Evolutionary conservation across 2,329 filamentous ascomycete species (phyloP).

Genomic region (Aspergillus sojae): DNA sequence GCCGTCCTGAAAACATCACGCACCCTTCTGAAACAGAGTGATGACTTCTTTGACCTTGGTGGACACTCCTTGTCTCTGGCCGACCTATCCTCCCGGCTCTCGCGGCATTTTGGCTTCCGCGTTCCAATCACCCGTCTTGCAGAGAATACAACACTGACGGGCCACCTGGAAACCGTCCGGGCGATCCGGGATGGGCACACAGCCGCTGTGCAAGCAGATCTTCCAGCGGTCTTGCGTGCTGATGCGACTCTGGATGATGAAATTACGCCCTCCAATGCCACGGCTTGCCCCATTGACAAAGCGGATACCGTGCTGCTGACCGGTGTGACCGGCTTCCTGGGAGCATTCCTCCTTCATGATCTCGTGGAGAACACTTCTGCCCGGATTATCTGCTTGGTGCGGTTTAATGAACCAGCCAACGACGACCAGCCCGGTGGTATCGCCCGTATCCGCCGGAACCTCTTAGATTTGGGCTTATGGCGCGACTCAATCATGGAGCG

Average conservation of each 20-base stretch:
- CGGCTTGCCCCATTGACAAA: slow-evolving; percentile 62
- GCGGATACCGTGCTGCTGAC: slow-evolving; percentile 72
- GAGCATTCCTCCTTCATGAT: slow-evolving; percentile 71
- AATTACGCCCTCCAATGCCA: slow-evolving; percentile 59
- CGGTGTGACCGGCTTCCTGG: slow-evolving; percentile 75
- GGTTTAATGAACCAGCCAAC: slow-evolving; percentile 68
- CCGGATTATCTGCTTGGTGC: slow-evolving; percentile 71
- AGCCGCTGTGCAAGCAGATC: slow-evolving; percentile 73
- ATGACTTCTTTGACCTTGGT: slow-evolving; percentile 80
- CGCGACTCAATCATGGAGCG: slow-evolving; percentile 75
- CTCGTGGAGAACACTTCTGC: slow-evolving; percentile 70
- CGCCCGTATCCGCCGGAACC: slow-evolving; percentile 72
- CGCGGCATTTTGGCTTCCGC: slow-evolving; percentile 71
- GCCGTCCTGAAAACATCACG: slow-evolving; percentile 67
- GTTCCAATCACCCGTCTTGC: slow-evolving; percentile 72
- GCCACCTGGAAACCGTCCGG: slow-evolving; percentile 72
- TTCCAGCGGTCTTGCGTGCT: slow-evolving; percentile 68
- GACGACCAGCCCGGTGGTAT: slow-evolving; percentile 68
- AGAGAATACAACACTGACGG: slow-evolving; percentile 70
- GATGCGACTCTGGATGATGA: slow-evolving; percentile 70
- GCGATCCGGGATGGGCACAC: slow-evolving; percentile 72
- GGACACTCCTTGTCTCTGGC: slow-evolving; percentile 79
- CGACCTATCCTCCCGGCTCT: slow-evolving; percentile 71
- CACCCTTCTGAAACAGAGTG: slow-evolving; percentile 65
- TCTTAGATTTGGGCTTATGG: slow-evolving; percentile 79